Conservation (phyloP, 306 rosid species). For the Begonia masoniana region DNA sequence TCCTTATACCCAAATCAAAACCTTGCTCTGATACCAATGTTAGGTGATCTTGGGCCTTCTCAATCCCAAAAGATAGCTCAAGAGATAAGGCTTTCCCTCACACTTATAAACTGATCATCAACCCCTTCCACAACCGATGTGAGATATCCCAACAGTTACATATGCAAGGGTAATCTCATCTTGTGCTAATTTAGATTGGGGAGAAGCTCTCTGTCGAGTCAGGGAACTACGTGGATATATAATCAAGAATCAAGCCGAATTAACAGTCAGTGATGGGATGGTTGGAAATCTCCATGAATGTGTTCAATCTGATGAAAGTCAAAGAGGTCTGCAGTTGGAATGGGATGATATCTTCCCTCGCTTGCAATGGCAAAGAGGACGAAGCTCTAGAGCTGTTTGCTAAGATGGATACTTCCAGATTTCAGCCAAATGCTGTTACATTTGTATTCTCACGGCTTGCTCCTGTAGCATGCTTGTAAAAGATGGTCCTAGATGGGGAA, state of each 20-base stretch:
- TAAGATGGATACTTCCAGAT: slow-evolving; percentile 30
- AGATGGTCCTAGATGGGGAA: too few species aligned
- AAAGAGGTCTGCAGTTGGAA: slow-evolving; percentile 68
- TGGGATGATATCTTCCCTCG: slow-evolving; percentile 61
- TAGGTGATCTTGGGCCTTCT: too few species aligned
- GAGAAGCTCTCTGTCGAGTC: slow-evolving; percentile 40
- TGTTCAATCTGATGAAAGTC: slow-evolving; percentile 24
- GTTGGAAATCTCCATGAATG: slow-evolving; percentile 22
- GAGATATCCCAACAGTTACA: too few species aligned
- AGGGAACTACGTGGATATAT: slow-evolving; percentile 50
- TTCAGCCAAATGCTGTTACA: slow-evolving; percentile 44
- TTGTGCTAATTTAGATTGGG: slow-evolving; percentile 37
- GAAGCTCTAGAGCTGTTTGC: slow-evolving; percentile 52
- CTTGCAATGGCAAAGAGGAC: slow-evolving; percentile 55
- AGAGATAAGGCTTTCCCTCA: too few species aligned
- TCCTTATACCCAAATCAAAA: too few species aligned
- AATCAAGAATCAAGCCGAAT: slow-evolving; percentile 18
- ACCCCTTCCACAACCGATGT: too few species aligned
- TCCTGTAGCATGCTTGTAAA: slow-evolving; percentile 41
- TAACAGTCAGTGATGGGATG: slow-evolving; percentile 47
- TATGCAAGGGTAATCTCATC: slow-evolving; percentile 51
- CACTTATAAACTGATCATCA: too few species aligned
- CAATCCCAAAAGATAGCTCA: too few species aligned
- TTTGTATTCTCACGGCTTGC: slow-evolving; percentile 66
- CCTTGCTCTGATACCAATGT: too few species aligned